Evolutionary conservation across 192 early-diverging fungal species (phyloP), one percentile per base, ranked within the genome.

Genomic region (Backusella tuberculispora): DNA sequence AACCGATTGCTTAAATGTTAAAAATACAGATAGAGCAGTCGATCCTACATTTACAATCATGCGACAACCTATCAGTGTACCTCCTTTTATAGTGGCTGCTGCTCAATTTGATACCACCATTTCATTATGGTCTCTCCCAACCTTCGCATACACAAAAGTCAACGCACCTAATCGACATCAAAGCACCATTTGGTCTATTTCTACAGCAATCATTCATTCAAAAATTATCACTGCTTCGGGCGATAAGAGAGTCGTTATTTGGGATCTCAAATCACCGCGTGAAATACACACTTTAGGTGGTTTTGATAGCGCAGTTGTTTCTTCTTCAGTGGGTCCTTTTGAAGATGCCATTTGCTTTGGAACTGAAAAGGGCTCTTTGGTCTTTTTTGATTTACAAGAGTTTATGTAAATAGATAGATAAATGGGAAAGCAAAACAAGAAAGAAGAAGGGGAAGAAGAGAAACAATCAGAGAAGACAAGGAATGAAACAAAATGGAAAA

Each of bases 241-340:
- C n/a, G 72, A 73, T 45, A 60, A 63, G 26, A 73, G 17, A 5
- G 72, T 45, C 1, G 40, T 63, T 2, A 44, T 73, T 42, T 73
- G 72, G 72, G 60, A 73, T 65, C 60, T 73, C 21, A 73, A 73
- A 42, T 41, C 56, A 29, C 72, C 72, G 6, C 63, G 64, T 42
- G 44, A 40, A 24, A 44, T 44, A 15, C 41, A 46, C 13, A 42
- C 60, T 3, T 37, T 73, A 14, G 72, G 40, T 9, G 72, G 72
- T n/a, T 73, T 73, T 64, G 72, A 73, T 46, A 73, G 72, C 65
- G 72, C 72, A 0, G 72, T 73, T 0, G 24, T 73, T 15, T 65
- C 72, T 29, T 73, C 40, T 37, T 43, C 72, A 5, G 41, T 73
- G 6, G 41, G 48, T 65, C 53, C 56, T 19, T 63, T 47, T 19